Base-by-base conservation (phyloP, 140 eudicot genomes). In the Senecio squalidus region DNA sequence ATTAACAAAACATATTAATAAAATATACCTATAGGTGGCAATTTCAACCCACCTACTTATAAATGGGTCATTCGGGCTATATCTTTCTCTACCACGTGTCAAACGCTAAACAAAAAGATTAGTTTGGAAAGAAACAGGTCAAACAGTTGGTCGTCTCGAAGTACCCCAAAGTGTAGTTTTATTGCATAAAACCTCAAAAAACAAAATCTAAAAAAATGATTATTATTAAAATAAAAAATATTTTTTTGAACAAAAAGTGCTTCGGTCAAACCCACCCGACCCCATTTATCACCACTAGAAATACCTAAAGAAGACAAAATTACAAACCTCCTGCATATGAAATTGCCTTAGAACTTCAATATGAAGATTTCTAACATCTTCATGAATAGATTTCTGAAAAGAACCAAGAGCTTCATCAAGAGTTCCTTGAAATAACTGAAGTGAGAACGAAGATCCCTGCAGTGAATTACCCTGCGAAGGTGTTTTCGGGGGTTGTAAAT, bases 331-430 rank as follows among this genome's bases (percentile, higher is more conserved):
- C 46, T 88, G 99, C 88, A 88, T 77, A 73, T 93, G 99, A 56
- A 78, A 88, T 49, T 93, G 96, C 63, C 99, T 80, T 53, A 93
- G 24, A 55, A 93, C 73, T 79, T 93, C 99, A n/a, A 93, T 77
- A 55, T 93, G 99, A 61, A 93, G 96, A 71, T 93, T 93, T 46
- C 99, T 77, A 78, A 93, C 80, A 68, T 88, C 99, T 72, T 93
- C 99, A 54, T 93, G 99, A 60, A 88, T 80, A 25, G 99, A 82
- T 62, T 88, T 82, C 66, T 93, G 99, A 31, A 93, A 80, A 57
- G 99, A 84, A 58, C 82, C 76, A 65, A 93, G 96, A 58, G 94
- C 79, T 79, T 93, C 96, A 34, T 88, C 95, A 68, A 88, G 96
- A 20, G 95, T 82, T 33, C 88, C 95, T 73, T 93, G 99, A 71